phyloP scores from a whole-genome alignment of 495 filamentous ascomycete genomes.

The Venustampulla echinocandica region DNA sequence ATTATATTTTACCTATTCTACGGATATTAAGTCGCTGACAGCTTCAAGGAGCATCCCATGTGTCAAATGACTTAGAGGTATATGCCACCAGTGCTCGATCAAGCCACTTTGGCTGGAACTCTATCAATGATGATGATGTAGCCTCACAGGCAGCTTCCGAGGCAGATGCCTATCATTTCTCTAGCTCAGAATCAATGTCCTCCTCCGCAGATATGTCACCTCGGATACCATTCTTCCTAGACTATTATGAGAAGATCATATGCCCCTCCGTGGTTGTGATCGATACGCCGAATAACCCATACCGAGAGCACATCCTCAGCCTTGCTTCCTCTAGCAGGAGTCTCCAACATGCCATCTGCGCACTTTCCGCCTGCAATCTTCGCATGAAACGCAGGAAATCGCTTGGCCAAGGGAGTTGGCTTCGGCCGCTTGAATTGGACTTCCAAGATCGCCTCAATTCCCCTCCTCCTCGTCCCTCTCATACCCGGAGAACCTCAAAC shows the following conservation, averaged over 20 bases:
- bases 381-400: conserved; percentile 49
- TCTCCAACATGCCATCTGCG: conserved; percentile 85
- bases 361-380: conserved; percentile 79
- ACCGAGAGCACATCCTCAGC: conserved; percentile 72
- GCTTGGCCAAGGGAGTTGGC: conserved; percentile 36
- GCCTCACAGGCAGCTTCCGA: conserved; percentile 19
- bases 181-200: conserved; percentile 16
- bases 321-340: conserved; percentile 72
- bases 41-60: conserved; percentile 1
- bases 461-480: conserved; percentile 3
- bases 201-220: conserved; percentile 39
- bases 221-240: conserved; percentile 54
- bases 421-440: conserved; percentile 19
- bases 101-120: conserved; percentile 22
- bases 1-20: conserved; percentile 11
- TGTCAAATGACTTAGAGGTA: conserved; percentile 15
- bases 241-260: conserved; percentile 81
- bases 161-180: conserved; percentile 22
- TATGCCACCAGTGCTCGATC: conserved; percentile 22
- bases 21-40: not conserved
- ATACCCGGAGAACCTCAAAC: conserved; percentile 7
- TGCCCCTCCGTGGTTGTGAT: conserved; percentile 87
- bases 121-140: conserved; percentile 21
- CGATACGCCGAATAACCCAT: conserved; percentile 77
- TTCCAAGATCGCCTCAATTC: conserved; percentile 21